These are phyloP conservation scores for Oryza brachyantha DNA, from an alignment of 176 grass and related monocot genomes.

Conservation along the genomic window DNA sequence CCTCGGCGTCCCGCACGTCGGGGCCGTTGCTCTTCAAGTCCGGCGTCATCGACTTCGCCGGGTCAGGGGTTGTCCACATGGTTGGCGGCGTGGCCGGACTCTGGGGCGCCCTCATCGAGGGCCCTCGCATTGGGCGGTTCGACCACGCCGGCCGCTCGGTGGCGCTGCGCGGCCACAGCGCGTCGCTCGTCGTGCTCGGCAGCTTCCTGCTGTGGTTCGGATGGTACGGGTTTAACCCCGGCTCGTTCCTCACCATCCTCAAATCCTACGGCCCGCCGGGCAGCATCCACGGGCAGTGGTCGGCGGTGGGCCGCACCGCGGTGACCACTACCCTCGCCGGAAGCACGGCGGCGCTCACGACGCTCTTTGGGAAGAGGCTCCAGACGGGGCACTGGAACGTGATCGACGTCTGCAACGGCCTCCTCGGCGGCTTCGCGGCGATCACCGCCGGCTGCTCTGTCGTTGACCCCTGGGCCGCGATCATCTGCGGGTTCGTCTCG, in stretches of 20 bases:
- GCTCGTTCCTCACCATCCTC: slow-evolving; percentile 59
- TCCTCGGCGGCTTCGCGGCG: slow-evolving; percentile 60
- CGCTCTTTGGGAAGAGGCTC: slow-evolving; percentile 58
- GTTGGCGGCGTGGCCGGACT: slow-evolving; percentile 64
- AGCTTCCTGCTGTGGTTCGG: slow-evolving; percentile 72
- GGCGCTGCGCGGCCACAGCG: slow-evolving; percentile 57
- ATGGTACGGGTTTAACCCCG: slow-evolving; percentile 72
- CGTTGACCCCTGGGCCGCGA: slow-evolving; percentile 62
- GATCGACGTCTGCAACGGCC: slow-evolving; percentile 73
- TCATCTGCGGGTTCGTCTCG: slow-evolving; percentile 64
- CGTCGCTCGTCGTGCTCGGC: slow-evolving; percentile 73
- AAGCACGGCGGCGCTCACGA: slow-evolving; percentile 62
- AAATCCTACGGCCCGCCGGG: slow-evolving; percentile 53
- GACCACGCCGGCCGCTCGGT: slow-evolving; percentile 55
- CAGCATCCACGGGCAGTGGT: slow-evolving; percentile 65
- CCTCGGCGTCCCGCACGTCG: slow-evolving; percentile 32
- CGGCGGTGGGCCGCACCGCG: slow-evolving; percentile 61
- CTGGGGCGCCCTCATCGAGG: slow-evolving; percentile 74
- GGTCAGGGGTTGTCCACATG: slow-evolving; percentile 73
- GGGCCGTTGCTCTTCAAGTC: slow-evolving; percentile 50
- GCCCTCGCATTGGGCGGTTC: slow-evolving; percentile 66
- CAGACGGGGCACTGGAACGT: slow-evolving; percentile 74
- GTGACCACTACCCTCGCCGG: slow-evolving; percentile 72
- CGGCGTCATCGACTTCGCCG: slow-evolving; percentile 77
- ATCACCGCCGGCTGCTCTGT: slow-evolving; percentile 60